Percentiles rank a stretch among this genome's conserved stretches.
phyloP scores from a whole-genome alignment of 2,329 filamentous ascomycete genomes.

The Aspergillus melleus region DNA sequence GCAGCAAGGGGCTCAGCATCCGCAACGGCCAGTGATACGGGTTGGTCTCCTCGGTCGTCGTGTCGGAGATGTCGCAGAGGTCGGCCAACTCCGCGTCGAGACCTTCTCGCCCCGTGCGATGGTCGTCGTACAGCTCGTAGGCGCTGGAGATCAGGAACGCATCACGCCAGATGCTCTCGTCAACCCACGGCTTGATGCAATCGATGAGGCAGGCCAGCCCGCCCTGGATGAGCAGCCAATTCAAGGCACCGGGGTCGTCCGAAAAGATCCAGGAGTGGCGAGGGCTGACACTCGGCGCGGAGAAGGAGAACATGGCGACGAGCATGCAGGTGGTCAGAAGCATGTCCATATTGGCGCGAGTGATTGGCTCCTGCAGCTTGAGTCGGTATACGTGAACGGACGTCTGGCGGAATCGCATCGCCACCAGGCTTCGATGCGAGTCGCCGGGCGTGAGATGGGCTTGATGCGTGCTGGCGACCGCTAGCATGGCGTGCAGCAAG shows the following conservation, averaged over 20 bases:
- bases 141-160: neutral
- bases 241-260: neutral
- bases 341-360: neutral
- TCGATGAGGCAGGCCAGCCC: neutral
- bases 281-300: neutral
- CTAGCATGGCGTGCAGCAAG: neutral
- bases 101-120: neutral
- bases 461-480: constrained; percentile 1
- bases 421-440: neutral
- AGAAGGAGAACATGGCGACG: neutral
- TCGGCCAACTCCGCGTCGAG: neutral
- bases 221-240: neutral
- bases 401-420: neutral
- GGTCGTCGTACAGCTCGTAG: constrained; percentile 1
- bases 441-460: neutral
- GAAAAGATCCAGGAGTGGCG: neutral
- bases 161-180: constrained; percentile 1
- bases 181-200: neutral
- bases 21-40: constrained; percentile 1
- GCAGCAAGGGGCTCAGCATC: neutral
- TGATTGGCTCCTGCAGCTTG: neutral
- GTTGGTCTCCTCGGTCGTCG: constrained; percentile 1
- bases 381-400: neutral
- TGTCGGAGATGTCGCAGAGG: neutral
- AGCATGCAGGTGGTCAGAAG: constrained; percentile 1